Percentiles rank a stretch among this genome's conserved stretches.
Evolutionary conservation across 208 protist species (phyloP).

Genomic region (Angomonas deanei): DNA sequence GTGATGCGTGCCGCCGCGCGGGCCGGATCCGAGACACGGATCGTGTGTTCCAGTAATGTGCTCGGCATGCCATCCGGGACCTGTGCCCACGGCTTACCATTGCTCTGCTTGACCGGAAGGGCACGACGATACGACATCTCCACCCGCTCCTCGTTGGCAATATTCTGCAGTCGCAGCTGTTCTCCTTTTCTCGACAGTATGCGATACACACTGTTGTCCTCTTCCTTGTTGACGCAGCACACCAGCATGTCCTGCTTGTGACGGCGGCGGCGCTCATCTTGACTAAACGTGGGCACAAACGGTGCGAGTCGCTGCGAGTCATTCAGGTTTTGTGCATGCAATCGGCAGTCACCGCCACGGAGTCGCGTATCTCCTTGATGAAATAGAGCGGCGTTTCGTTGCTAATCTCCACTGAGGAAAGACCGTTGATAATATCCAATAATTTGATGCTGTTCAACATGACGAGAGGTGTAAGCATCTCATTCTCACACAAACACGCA

Average conservation of each 20-base stretch:
- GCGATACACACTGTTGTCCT: slow-evolving; percentile 1
- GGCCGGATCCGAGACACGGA: slow-evolving; percentile 38
- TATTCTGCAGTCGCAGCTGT: slow-evolving; percentile 11
- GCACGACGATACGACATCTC: slow-evolving; percentile 34
- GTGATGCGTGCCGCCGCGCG: slow-evolving; percentile 23
- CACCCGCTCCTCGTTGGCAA: slow-evolving; percentile 10
- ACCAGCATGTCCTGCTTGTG: slow-evolving; percentile 58
- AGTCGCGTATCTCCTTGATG: slow-evolving; percentile 64
- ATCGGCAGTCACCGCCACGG: slow-evolving; percentile 51
- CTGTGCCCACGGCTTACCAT: slow-evolving; percentile 54
- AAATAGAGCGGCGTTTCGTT: slow-evolving; percentile 73
- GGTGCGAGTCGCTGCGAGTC: slow-evolving; percentile 23
- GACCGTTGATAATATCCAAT: slow-evolving; percentile 49
- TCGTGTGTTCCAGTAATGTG: slow-evolving; percentile 72
- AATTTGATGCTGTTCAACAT: slow-evolving; percentile 40
- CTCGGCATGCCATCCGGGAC: slow-evolving; percentile 68
- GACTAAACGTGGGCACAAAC: slow-evolving; percentile 58
- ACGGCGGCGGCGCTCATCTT: slow-evolving; percentile 34
- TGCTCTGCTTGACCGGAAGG: slow-evolving; percentile 77
- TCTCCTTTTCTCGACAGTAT: slow-evolving; percentile 4
- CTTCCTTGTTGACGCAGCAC: slow-evolving; percentile 7
- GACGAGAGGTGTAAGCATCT: slow-evolving; percentile 56
- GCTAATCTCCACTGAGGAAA: slow-evolving; percentile 63
- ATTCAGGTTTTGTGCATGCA: slow-evolving; percentile 21
- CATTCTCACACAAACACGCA: slow-evolving; percentile 77